These are phyloP conservation scores for Aspergillus unguis DNA, from an alignment of 2,329 filamentous ascomycete genomes.

Conservation along the genomic window DNA sequence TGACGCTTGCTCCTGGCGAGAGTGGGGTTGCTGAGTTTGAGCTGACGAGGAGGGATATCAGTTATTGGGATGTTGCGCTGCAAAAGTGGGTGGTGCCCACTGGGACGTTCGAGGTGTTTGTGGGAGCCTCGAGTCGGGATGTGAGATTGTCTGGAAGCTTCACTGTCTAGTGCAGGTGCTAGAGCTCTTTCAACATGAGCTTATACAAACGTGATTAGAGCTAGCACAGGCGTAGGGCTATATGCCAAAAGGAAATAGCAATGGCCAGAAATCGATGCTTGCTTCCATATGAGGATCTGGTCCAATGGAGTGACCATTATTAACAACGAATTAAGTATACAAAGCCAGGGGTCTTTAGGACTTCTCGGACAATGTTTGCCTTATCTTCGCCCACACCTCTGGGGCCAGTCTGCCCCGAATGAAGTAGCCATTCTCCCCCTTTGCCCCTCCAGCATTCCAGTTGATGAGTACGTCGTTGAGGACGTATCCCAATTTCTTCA, in stretches of 20 bases:
- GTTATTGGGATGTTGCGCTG: constrained; percentile 33
- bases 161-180: background rate
- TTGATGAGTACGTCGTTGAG: background rate
- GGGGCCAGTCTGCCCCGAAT: background rate
- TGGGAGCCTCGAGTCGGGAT: constrained; percentile 27
- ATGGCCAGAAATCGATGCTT: too few species aligned
- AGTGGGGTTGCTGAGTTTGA: constrained; percentile 44
- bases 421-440: background rate
- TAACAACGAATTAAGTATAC: too few species aligned
- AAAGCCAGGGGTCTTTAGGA: background rate
- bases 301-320: too few species aligned
- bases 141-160: constrained; percentile 19
- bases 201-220: too few species aligned
- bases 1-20: constrained; percentile 43
- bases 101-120: constrained; percentile 23
- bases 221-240: too few species aligned
- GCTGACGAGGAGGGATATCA: constrained; percentile 40
- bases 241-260: too few species aligned
- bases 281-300: too few species aligned
- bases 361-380: background rate
- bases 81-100: constrained; percentile 35
- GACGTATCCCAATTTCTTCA: background rate
- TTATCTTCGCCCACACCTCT: background rate
- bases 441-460: background rate
- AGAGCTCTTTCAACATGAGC: background rate